These are phyloP conservation scores for Sindora glabra DNA, from an alignment of 306 rosid species.

Conservation along the genomic window DNA sequence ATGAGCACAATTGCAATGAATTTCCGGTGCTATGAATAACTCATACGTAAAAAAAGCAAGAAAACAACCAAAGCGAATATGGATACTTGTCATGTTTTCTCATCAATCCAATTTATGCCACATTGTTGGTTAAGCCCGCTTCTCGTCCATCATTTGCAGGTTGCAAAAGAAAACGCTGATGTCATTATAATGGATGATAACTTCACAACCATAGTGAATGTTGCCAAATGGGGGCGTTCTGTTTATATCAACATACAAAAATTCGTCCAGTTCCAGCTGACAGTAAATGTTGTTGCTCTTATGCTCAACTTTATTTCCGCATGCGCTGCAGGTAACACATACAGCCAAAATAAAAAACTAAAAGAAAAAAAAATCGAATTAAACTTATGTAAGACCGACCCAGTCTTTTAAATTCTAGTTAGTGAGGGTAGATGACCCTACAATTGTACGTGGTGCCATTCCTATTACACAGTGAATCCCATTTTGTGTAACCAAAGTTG, in stretches of 20 bases:
- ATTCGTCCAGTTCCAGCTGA: conserved; percentile 91
- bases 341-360: background rate
- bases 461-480: no score
- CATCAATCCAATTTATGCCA: background rate
- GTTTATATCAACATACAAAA: conserved; percentile 88
- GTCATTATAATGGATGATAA: conserved; percentile 88
- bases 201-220: conserved; percentile 73
- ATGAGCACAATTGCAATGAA: no score
- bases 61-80: no score
- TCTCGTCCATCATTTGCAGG: conserved; percentile 33
- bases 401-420: no score
- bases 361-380: no score
- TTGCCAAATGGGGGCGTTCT: conserved; percentile 81
- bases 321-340: conserved; percentile 46
- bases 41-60: no score
- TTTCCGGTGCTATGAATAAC: no score
- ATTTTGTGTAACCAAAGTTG: no score
- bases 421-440: no score
- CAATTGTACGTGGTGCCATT: no score
- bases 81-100: background rate
- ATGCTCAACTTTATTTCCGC: conserved; percentile 78
- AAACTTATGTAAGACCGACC: no score
- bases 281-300: conserved; percentile 90
- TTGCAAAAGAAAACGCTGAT: conserved; percentile 95
- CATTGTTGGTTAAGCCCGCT: background rate